Percentiles rank a stretch among this genome's conserved stretches.
These are phyloP conservation scores for Solanum aculeatissimum DNA, from an alignment of 305 asterid genomes.

Conservation along the genomic window DNA sequence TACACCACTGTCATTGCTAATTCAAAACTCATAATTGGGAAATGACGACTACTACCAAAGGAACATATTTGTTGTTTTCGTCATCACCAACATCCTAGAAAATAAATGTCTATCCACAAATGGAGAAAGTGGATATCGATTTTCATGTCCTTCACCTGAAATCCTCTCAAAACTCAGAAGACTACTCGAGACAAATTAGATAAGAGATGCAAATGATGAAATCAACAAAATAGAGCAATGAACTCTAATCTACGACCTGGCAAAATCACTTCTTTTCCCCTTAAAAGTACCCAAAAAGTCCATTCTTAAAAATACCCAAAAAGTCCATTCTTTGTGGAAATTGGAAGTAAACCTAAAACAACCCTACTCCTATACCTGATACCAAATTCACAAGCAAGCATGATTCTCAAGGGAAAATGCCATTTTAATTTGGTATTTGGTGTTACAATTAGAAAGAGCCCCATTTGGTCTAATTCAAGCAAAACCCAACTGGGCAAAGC, in stretches of 20 bases:
- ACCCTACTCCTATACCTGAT: neutral
- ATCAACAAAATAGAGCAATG: neutral
- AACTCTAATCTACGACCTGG: neutral
- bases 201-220: neutral
- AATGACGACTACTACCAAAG: neutral
- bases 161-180: neutral
- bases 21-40: neutral
- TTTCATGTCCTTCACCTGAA: neutral
- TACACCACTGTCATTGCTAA: neutral
- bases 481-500: neutral
- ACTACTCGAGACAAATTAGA: neutral
- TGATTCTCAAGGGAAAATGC: neutral
- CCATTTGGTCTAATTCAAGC: neutral
- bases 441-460: neutral
- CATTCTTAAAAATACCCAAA: neutral
- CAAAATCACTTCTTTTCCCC: neutral
- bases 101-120: neutral
- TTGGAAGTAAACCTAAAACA: neutral
- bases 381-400: neutral
- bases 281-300: neutral
- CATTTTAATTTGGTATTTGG: neutral
- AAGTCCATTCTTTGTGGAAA: neutral
- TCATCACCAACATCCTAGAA: neutral
- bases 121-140: neutral
- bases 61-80: neutral